Evolutionary conservation across 352 stramenopile genomes (phyloP).

Genomic region (Phytophthora niederhauseri): DNA sequence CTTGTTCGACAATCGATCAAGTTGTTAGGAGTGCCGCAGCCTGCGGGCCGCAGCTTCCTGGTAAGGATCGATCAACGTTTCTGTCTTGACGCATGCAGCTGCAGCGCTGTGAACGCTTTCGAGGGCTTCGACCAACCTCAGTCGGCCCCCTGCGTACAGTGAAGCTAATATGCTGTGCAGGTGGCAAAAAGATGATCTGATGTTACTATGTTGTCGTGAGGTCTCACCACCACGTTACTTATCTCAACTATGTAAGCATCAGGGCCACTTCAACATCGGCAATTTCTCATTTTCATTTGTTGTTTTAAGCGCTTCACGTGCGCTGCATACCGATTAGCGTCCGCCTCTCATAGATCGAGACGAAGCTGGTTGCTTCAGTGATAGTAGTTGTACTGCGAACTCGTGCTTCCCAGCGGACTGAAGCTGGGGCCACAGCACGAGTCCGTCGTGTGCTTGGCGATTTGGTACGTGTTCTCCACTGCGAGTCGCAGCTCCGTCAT

Average conservation of each 20-base stretch:
- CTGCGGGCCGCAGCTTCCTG: neutral
- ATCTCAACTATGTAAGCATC: neutral
- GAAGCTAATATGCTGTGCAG: neutral
- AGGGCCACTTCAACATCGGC: slow-evolving; percentile 18
- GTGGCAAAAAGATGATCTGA: neutral
- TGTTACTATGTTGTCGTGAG: neutral
- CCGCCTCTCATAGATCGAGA: slow-evolving; percentile 13
- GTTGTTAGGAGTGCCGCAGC: slow-evolving; percentile 2
- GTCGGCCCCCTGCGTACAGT: neutral
- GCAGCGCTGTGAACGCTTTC: slow-evolving; percentile 1
- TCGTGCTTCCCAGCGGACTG: slow-evolving; percentile 20
- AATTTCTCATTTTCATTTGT: slow-evolving; percentile 3
- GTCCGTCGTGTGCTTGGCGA: slow-evolving; percentile 46
- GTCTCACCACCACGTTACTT: neutral
- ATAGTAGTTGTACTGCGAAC: neutral
- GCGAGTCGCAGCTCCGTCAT: slow-evolving; percentile 52
- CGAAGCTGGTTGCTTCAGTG: slow-evolving; percentile 4
- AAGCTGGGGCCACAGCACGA: slow-evolving; percentile 33
- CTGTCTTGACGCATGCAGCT: slow-evolving; percentile 23
- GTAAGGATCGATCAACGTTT: slow-evolving; percentile 16
- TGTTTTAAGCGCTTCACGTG: slow-evolving; percentile 5
- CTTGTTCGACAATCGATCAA: slow-evolving; percentile 44
- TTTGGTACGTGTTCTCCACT: slow-evolving; percentile 53
- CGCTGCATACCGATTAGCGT: neutral
- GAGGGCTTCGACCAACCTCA: neutral